Conservation (phyloP, 108 stramenopile species). For the Nitzschia sp. region DNA sequence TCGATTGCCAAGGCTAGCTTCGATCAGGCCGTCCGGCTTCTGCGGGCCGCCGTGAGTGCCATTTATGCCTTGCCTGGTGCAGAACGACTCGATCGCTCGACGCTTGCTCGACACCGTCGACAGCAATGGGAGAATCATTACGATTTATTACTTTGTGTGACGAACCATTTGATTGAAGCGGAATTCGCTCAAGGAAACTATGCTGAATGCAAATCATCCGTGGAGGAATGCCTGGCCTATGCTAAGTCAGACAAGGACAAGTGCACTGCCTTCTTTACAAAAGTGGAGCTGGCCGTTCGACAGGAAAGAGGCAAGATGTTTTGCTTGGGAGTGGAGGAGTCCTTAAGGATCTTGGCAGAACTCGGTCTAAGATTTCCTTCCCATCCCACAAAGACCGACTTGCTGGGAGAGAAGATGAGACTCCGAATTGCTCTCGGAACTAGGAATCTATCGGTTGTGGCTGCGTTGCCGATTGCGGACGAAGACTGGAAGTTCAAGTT, state of each 20-base stretch:
- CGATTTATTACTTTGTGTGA: neutral
- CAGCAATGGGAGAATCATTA: slow-evolving; percentile 14
- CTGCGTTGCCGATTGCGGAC: neutral
- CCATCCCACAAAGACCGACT: neutral
- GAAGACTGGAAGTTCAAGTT: slow-evolving; percentile 1
- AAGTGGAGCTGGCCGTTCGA: slow-evolving; percentile 1
- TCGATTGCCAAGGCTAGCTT: neutral
- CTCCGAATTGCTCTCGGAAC: neutral
- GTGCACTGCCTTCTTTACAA: slow-evolving; percentile 7
- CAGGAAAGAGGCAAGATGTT: neutral
- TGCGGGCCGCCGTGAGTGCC: neutral
- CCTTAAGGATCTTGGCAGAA: slow-evolving; percentile 9
- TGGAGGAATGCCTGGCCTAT: slow-evolving; percentile 19
- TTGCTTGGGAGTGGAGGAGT: slow-evolving; percentile 19
- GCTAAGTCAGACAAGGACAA: slow-evolving; percentile 25
- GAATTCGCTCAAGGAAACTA: neutral
- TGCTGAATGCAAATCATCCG: slow-evolving; percentile 12
- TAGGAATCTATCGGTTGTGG: neutral
- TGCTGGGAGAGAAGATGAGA: neutral
- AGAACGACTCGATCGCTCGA: neutral
- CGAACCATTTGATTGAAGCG: slow-evolving; percentile 7
- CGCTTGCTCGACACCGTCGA: neutral
- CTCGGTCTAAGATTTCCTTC: neutral
- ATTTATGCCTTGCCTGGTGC: neutral
- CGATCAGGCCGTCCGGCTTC: neutral